Evolutionary conservation across 108 stramenopile genomes (phyloP).

Genomic region (Skeletonema grethae): DNA sequence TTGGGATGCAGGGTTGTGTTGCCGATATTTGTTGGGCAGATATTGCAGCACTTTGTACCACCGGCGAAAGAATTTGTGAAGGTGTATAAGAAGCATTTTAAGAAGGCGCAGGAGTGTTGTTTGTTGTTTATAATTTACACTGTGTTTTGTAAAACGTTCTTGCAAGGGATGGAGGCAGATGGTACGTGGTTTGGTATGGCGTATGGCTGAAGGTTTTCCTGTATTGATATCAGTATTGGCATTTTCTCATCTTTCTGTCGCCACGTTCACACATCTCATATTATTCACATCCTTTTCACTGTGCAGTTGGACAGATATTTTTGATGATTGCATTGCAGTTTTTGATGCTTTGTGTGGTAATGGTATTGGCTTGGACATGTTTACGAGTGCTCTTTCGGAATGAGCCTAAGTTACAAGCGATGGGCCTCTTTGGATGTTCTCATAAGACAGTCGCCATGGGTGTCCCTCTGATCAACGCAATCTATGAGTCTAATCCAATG

Average conservation of each 20-base stretch:
- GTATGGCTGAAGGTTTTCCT: no score
- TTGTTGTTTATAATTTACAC: constrained; percentile 71
- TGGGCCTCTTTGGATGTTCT: constrained; percentile 71
- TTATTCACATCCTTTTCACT: not conserved
- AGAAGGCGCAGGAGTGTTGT: constrained; percentile 51
- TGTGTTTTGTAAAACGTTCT: constrained; percentile 68
- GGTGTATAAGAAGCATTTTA: constrained; percentile 51
- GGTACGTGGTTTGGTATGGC: no score
- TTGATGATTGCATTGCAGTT: constrained; percentile 58
- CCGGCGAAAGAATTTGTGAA: constrained; percentile 50
- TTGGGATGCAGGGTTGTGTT: constrained; percentile 57
- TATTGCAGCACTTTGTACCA: constrained; percentile 48
- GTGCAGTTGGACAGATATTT: constrained; percentile 35
- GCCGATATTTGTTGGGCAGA: constrained; percentile 61
- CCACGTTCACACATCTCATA: not conserved
- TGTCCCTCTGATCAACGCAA: constrained; percentile 69
- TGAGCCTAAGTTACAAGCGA: constrained; percentile 57
- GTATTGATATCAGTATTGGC: no score
- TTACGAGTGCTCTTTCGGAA: constrained; percentile 44
- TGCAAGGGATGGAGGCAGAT: constrained; percentile 28
- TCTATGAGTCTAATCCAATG: constrained; percentile 55
- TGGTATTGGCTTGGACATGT: constrained; percentile 56
- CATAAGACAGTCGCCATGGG: constrained; percentile 79
- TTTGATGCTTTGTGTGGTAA: constrained; percentile 37
- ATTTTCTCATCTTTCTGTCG: not conserved